These are phyloP conservation scores for Peronospora belbahrii DNA, from an alignment of 352 stramenopile species.

Conservation along the genomic window DNA sequence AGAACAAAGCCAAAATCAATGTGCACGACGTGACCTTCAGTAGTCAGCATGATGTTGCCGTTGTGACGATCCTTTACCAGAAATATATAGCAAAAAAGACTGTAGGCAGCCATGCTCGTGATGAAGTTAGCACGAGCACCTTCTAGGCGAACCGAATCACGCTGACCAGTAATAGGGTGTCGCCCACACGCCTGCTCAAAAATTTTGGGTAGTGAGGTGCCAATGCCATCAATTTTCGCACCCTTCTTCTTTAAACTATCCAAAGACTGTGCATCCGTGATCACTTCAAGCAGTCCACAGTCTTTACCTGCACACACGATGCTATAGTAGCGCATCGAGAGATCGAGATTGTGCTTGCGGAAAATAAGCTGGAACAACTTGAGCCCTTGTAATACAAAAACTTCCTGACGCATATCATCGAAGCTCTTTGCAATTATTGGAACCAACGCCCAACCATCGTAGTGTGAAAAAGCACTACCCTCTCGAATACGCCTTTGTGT, in stretches of 20 bases:
- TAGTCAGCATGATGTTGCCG: slow-evolving; percentile 96
- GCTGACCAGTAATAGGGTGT: slow-evolving; percentile 31
- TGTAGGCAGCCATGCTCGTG: slow-evolving; percentile 92
- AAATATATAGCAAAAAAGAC: slow-evolving; percentile 94
- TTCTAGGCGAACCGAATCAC: slow-evolving; percentile 38
- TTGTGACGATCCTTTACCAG: slow-evolving; percentile 98
- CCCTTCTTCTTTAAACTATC: slow-evolving; percentile 93
- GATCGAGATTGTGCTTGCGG: slow-evolving; percentile 73
- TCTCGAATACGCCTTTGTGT: slow-evolving; percentile 81
- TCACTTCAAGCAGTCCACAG: slow-evolving; percentile 92
- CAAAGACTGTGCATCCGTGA: slow-evolving; percentile 93
- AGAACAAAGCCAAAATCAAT: slow-evolving; percentile 99
- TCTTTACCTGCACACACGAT: slow-evolving; percentile 90
- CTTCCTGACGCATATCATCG: slow-evolving; percentile 95
- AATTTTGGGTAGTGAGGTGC: slow-evolving; percentile 35
- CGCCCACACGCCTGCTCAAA: slow-evolving; percentile 43
- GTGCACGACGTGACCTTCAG: slow-evolving; percentile 91
- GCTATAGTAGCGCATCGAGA: slow-evolving; percentile 92
- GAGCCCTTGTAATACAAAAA: slow-evolving; percentile 94
- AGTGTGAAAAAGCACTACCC: slow-evolving; percentile 54
- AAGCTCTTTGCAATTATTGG: slow-evolving; percentile 96
- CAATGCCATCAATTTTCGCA: slow-evolving; percentile 19
- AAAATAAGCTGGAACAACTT: slow-evolving; percentile 91
- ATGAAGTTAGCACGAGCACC: slow-evolving; percentile 91
- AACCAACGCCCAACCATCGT: slow-evolving; percentile 79